These are phyloP conservation scores for Skeletonema costatum DNA, from an alignment of 108 stramenopile genomes.

Conservation along the genomic window DNA sequence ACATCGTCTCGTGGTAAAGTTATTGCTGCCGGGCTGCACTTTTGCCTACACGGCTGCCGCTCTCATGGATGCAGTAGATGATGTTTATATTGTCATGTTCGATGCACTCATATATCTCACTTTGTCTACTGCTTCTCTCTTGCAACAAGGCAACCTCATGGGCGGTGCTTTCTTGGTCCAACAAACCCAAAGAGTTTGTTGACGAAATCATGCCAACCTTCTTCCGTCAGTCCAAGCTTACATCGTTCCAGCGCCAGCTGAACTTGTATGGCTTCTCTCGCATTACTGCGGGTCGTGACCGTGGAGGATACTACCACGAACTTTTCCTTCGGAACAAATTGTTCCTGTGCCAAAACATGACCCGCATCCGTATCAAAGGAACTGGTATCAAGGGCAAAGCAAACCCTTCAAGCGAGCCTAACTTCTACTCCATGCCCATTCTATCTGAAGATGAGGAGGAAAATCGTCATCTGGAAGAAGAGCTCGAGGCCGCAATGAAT, in stretches of 20 bases:
- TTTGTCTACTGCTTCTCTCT: neutral
- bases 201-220: constrained; percentile 82
- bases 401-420: constrained; percentile 42
- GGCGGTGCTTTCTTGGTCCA: constrained; percentile 73
- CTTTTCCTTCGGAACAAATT: constrained; percentile 70
- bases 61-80: too few relatives aligned
- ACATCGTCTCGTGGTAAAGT: constrained; percentile 71
- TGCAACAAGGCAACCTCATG: constrained; percentile 58
- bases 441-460: neutral
- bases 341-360: constrained; percentile 66
- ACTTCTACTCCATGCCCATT: constrained; percentile 51
- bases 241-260: constrained; percentile 88
- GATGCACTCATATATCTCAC: neutral
- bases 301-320: constrained; percentile 85
- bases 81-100: neutral
- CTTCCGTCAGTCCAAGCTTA: constrained; percentile 88
- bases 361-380: constrained; percentile 49
- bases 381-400: constrained; percentile 48
- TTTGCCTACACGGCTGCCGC: too few relatives aligned
- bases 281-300: constrained; percentile 63
- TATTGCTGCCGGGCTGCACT: neutral
- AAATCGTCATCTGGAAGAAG: constrained; percentile 16
- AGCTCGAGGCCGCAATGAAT: constrained; percentile 20
- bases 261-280: constrained; percentile 82
- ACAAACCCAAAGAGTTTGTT: constrained; percentile 71